Conservation (phyloP, 495 filamentous ascomycete species). For the Penicillium paradoxum region DNA sequence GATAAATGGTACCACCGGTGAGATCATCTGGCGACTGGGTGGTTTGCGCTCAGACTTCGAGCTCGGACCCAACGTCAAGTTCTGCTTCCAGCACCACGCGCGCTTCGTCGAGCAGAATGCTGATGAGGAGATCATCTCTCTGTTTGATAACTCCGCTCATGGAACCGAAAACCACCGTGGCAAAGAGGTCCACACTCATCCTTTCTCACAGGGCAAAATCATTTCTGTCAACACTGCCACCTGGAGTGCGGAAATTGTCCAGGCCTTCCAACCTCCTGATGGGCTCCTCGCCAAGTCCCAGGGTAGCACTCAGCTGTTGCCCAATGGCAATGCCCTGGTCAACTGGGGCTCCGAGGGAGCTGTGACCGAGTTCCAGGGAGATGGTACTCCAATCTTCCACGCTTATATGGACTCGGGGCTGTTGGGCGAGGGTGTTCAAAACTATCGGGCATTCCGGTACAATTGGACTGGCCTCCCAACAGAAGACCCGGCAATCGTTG, state of each 20-base stretch:
- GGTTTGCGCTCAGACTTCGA: slow-evolving; percentile 43
- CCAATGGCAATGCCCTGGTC: slow-evolving; percentile 49
- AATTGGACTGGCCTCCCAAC: slow-evolving; percentile 34
- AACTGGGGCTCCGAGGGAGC: slow-evolving; percentile 53
- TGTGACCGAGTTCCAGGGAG: slow-evolving; percentile 47
- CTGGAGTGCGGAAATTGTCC: slow-evolving; percentile 41
- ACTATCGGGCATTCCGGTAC: slow-evolving; percentile 33
- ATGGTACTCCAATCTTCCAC: slow-evolving; percentile 47
- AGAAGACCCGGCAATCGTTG: slow-evolving; percentile 33
- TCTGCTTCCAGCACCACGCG: slow-evolving; percentile 58
- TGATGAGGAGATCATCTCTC: slow-evolving; percentile 42
- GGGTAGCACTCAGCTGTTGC: slow-evolving; percentile 52
- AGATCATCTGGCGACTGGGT: slow-evolving; percentile 53
- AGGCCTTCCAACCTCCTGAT: slow-evolving; percentile 44
- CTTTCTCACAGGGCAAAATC: slow-evolving; percentile 51
- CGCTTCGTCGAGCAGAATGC: slow-evolving; percentile 42
- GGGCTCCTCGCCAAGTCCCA: slow-evolving; percentile 50
- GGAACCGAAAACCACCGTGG: slow-evolving; percentile 39
- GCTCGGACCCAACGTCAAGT: slow-evolving; percentile 39
- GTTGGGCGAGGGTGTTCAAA: slow-evolving; percentile 31
- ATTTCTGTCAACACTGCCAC: slow-evolving; percentile 46
- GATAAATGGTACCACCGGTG: slow-evolving; percentile 52
- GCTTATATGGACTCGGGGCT: slow-evolving; percentile 30
- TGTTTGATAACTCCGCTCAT: slow-evolving; percentile 50
- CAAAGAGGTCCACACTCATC: slow-evolving; percentile 37